A percentile compares a stretch with the other conserved stretches of the same genome.
These are phyloP conservation scores for Durio zibethinus DNA, from an alignment of 345 rosid species.

Conservation along the genomic window DNA sequence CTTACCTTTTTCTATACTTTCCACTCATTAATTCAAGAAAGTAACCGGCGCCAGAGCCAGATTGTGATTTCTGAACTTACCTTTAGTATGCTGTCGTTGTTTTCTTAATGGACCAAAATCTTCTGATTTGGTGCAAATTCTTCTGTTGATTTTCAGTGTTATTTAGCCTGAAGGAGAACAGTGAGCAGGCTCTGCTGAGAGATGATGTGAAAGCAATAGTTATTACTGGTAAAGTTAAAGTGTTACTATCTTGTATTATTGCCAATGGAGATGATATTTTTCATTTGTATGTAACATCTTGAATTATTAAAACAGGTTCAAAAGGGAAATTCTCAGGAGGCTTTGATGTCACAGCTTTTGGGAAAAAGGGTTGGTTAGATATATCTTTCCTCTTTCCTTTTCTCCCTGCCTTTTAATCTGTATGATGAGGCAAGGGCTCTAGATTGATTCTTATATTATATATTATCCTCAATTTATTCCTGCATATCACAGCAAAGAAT, in stretches of 20 bases:
- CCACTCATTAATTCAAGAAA: background rate
- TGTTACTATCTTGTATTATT: background rate
- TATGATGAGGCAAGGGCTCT: background rate
- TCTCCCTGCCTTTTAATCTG: background rate
- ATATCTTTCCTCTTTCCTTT: background rate
- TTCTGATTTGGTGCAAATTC: background rate
- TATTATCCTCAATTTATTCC: background rate
- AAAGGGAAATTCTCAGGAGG: constrained; percentile 21
- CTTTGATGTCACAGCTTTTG: constrained; percentile 23
- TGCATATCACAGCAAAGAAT: background rate
- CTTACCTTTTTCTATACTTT: background rate
- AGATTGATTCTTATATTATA: background rate
- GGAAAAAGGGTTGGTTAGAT: constrained; percentile 6
- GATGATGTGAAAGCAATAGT: constrained; percentile 28
- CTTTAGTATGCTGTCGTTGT: background rate
- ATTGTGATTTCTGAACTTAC: background rate
- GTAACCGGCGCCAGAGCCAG: background rate
- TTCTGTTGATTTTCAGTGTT: constrained; percentile 6
- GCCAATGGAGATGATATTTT: background rate
- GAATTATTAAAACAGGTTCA: constrained; percentile 6
- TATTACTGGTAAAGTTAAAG: constrained; percentile 14
- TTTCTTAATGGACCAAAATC: background rate
- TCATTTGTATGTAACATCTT: background rate
- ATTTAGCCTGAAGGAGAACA: constrained; percentile 19
- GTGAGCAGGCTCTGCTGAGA: constrained; percentile 15